Base-by-base conservation (phyloP, 1,139 yeast species). In the Zhuliangozyma blackwelliae region DNA sequence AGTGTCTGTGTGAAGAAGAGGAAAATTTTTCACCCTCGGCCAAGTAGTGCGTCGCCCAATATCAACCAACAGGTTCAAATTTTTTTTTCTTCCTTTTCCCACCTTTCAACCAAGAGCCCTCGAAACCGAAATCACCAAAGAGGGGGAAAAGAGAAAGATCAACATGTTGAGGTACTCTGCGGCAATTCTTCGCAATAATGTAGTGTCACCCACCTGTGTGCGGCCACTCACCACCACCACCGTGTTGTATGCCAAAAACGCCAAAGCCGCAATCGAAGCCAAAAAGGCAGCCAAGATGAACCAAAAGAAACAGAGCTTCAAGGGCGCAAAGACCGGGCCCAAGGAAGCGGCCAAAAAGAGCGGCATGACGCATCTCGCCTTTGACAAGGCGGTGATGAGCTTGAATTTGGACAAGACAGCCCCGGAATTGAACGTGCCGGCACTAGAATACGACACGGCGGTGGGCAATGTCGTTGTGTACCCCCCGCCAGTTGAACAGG, bases 301-400 rank as follows among this genome's bases (percentile, higher is more conserved):
- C 23, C 23, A 22, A 9, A 22, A 22, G 23, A 22, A 22, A 22
- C 23, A 22, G 23, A 22, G 23, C 5, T 22, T 22, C 23, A 22
- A 22, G 23, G 23, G 23, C 23, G 23, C 23, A 7, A 22, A 9
- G 9, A 22, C 7, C 23, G 9, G 10, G 23, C 23, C 7, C 46
- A 67, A 65, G 44, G 32, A 33, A 7, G 33, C 33, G 25, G 37
- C 39, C 11, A 34, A 30, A 20, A 42, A 38, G 33, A 29, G 43
- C 10, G 72, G 73, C 37, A 68, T 68, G 68, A 68, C 75, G 42
- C 75, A 67, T 45, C 57, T 64, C 34, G 50, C 49, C 31, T 70
- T 68, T 47, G 54, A 52, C 33, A 72, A 68, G 41, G 74, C 75
- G 8, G 70, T 69, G 20, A 51, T 66, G 29, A 44, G 48, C 5